A percentile compares a stretch with the other conserved stretches of the same genome.
These are phyloP conservation scores for Gossypium longicalyx DNA, from an alignment of 345 rosid species.

Conservation along the genomic window DNA sequence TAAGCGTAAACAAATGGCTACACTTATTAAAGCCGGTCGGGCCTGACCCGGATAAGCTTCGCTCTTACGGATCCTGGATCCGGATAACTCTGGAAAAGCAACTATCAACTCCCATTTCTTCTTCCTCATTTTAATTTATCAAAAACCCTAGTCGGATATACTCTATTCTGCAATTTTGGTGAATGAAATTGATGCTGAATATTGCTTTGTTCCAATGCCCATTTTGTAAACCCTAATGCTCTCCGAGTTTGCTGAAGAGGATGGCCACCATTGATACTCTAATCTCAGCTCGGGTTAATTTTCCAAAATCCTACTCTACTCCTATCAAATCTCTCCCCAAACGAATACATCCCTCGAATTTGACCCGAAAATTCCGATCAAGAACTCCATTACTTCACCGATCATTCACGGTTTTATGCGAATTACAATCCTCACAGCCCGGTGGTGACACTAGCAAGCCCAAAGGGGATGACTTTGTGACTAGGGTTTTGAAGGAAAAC, in stretches of 20 bases:
- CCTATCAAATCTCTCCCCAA: slow-evolving; percentile 19
- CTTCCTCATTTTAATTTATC: slow-evolving; percentile 5
- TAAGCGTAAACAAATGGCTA: too few relatives aligned
- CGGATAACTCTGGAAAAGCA: neutral
- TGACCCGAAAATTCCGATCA: slow-evolving; percentile 23
- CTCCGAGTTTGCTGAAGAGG: neutral
- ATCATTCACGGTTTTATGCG: slow-evolving; percentile 49
- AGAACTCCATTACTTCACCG: slow-evolving; percentile 39
- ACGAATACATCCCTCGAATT: slow-evolving; percentile 14
- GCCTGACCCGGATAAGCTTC: neutral
- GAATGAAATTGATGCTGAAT: neutral
- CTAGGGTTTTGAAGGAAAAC: slow-evolving; percentile 70
- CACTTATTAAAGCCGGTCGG: neutral
- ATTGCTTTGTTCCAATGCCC: neutral
- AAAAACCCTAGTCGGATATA: slow-evolving; percentile 12
- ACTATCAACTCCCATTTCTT: neutral
- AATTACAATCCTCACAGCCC: slow-evolving; percentile 32
- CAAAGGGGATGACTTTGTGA: slow-evolving; percentile 50
- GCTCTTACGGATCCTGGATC: neutral
- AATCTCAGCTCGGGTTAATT: slow-evolving; percentile 37
- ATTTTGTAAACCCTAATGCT: neutral
- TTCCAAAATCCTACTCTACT: slow-evolving; percentile 28
- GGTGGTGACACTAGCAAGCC: slow-evolving; percentile 29
- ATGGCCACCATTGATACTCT: slow-evolving; percentile 50
- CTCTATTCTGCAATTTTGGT: neutral